A percentile compares a stretch with the other conserved stretches of the same genome.
These are phyloP conservation scores for Jacaranda copaia DNA, from an alignment of 257 asterid genomes.

Conservation along the genomic window DNA sequence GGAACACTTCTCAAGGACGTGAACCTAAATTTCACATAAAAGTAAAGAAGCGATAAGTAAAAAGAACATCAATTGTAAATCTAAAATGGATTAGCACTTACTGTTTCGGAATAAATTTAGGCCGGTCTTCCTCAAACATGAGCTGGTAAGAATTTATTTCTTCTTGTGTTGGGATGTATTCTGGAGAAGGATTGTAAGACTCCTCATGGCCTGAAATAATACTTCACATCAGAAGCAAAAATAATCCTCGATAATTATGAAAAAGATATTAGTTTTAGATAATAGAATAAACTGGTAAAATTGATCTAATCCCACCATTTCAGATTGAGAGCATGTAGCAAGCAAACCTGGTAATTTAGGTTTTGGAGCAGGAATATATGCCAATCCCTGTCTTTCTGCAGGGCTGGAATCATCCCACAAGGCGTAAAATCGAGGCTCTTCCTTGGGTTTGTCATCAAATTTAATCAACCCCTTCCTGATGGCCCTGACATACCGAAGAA, in stretches of 20 bases:
- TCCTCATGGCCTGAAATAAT: conserved; percentile 87
- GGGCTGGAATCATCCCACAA: conserved; percentile 88
- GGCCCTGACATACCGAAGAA: conserved; percentile 74
- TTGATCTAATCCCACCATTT: conserved; percentile 6
- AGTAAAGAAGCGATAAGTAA: not conserved
- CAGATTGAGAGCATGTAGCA: conserved; percentile 18
- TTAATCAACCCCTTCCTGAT: conserved; percentile 82
- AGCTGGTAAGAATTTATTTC: conserved; percentile 88
- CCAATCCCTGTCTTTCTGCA: conserved; percentile 81
- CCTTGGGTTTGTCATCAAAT: conserved; percentile 79
- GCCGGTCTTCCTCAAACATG: conserved; percentile 95
- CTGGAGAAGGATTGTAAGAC: conserved; percentile 89
- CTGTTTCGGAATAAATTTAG: conserved; percentile 88
- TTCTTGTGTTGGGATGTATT: conserved; percentile 91
- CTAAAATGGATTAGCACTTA: conserved; percentile 39
- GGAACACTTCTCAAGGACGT: conserved; percentile 85
- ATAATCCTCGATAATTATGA: not conserved
- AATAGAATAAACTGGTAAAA: not conserved
- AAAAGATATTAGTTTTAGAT: not conserved
- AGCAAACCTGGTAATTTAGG: conserved; percentile 83
- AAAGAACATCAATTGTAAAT: conserved; percentile 17
- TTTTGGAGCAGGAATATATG: conserved; percentile 94
- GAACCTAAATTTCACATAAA: conserved; percentile 55
- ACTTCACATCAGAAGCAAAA: conserved; percentile 30
- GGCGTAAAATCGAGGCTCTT: conserved; percentile 64